phyloP scores from a whole-genome alignment of 176 grass and related monocot genomes.

The Cymbopogon citratus region DNA sequence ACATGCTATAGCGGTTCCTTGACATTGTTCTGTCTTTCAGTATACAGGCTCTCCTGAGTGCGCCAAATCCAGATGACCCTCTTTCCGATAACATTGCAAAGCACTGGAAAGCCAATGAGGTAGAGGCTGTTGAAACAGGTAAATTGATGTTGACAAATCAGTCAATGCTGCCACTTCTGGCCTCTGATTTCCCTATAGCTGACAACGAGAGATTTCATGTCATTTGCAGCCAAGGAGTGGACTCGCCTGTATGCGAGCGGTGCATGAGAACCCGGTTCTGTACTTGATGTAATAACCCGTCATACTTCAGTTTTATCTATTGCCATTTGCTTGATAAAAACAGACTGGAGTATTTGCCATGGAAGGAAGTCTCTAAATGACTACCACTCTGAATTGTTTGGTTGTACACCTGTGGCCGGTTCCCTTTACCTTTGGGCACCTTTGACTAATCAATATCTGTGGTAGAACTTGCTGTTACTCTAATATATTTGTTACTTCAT shows the following conservation, averaged over 20 bases:
- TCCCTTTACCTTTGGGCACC: slow-evolving; percentile 42
- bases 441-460: slow-evolving; percentile 31
- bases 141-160: background rate
- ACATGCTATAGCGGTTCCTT: background rate
- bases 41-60: slow-evolving; percentile 96
- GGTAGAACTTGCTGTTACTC: slow-evolving; percentile 26
- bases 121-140: slow-evolving; percentile 98
- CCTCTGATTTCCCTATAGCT: background rate
- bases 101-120: slow-evolving; percentile 96
- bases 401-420: slow-evolving; percentile 40
- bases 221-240: slow-evolving; percentile 88
- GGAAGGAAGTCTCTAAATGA: slow-evolving; percentile 39
- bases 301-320: slow-evolving; percentile 34
- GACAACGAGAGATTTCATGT: background rate
- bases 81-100: slow-evolving; percentile 97
- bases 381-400: slow-evolving; percentile 34
- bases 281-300: slow-evolving; percentile 41
- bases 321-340: slow-evolving; percentile 51
- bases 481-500: slow-evolving; percentile 33
- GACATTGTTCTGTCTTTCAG: slow-evolving; percentile 41
- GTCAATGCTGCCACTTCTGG: background rate
- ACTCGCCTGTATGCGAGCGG: slow-evolving; percentile 81
- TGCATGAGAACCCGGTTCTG: slow-evolving; percentile 30
- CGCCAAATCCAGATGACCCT: slow-evolving; percentile 95
- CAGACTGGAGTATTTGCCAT: slow-evolving; percentile 40